These are phyloP conservation scores for Termitomyces heimii DNA, from an alignment of 768 basidiomycete genomes.

Conservation along the genomic window DNA sequence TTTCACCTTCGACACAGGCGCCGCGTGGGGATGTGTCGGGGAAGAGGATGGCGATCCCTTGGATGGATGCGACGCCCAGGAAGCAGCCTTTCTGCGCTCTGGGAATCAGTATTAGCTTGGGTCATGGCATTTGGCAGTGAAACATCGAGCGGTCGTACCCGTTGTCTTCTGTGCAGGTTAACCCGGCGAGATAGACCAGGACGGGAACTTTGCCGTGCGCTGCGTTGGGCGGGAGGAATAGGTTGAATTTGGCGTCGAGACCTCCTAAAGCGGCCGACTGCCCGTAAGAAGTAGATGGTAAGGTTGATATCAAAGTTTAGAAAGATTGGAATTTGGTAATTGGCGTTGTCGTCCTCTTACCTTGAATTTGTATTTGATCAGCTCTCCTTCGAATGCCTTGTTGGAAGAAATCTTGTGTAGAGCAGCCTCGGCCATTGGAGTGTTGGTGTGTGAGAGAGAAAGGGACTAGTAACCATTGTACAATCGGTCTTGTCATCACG, in stretches of 20 bases:
- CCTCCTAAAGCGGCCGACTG: slow-evolving; percentile 71
- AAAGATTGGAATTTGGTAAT: background rate
- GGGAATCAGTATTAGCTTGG: background rate
- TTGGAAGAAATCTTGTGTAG: slow-evolving; percentile 70
- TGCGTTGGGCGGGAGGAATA: slow-evolving; percentile 75
- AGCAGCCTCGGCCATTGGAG: slow-evolving; percentile 9
- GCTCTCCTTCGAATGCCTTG: slow-evolving; percentile 74
- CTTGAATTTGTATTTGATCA: slow-evolving; percentile 86
- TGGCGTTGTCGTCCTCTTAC: slow-evolving; percentile 22
- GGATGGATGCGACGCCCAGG: slow-evolving; percentile 74
- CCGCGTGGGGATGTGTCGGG: slow-evolving; percentile 96
- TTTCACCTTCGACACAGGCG: slow-evolving; percentile 79
- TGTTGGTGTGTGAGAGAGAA: background rate
- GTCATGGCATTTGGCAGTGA: background rate
- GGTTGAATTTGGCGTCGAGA: slow-evolving; percentile 72
- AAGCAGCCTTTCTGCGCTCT: slow-evolving; percentile 95
- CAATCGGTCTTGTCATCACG: slow-evolving; percentile 8
- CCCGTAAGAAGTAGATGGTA: background rate
- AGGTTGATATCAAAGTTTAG: background rate
- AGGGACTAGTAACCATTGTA: background rate
- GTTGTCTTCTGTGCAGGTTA: slow-evolving; percentile 91
- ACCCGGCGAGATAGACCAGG: slow-evolving; percentile 82
- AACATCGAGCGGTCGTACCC: slow-evolving; percentile 43
- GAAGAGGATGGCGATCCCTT: slow-evolving; percentile 88
- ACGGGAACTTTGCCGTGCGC: slow-evolving; percentile 47